phyloP scores from a whole-genome alignment of 768 basidiomycete genomes.

The Rhodotorula graminis region DNA sequence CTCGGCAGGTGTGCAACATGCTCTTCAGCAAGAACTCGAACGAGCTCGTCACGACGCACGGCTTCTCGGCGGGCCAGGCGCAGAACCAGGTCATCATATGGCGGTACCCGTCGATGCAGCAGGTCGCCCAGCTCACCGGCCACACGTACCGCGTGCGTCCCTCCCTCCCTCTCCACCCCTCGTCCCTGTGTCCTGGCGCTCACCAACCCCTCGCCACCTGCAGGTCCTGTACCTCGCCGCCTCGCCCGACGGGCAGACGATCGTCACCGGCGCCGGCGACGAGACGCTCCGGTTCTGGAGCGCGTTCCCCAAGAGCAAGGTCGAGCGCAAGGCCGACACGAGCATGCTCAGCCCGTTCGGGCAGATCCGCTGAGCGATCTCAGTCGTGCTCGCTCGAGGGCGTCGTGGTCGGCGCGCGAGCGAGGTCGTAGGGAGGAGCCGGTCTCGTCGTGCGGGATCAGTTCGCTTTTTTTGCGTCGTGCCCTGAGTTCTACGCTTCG shows the following conservation, averaged over 20 bases:
- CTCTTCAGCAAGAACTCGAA: conserved; percentile 83
- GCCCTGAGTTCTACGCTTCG: too few relatives aligned
- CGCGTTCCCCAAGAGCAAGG: conserved; percentile 62
- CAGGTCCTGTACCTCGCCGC: conserved; percentile 68
- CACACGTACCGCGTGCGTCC: conserved; percentile 89
- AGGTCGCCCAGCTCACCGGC: conserved; percentile 90
- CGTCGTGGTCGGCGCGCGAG: too few relatives aligned
- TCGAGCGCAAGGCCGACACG: conserved; percentile 38
- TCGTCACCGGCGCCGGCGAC: conserved; percentile 95
- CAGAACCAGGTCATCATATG: conserved; percentile 71
- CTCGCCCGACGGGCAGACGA: conserved; percentile 95
- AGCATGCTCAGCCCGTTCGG: conserved; percentile 40
- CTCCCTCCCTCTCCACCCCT: conserved; percentile 48
- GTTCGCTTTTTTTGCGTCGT: too few relatives aligned
- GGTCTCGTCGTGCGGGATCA: neutral
- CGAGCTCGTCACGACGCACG: conserved; percentile 95
- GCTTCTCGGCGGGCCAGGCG: conserved; percentile 85
- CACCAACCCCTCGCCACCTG: neutral
- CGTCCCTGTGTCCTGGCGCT: neutral
- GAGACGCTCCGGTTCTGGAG: conserved; percentile 98
- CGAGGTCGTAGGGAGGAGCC: too few relatives aligned
- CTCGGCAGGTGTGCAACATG: conserved; percentile 83
- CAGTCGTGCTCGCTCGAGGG: too few relatives aligned
- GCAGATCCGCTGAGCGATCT: conserved; percentile 34
- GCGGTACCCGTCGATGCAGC: conserved; percentile 87